Base-by-base conservation (phyloP, 176 grass and related monocot genomes). In the Dactylis glomerata region DNA sequence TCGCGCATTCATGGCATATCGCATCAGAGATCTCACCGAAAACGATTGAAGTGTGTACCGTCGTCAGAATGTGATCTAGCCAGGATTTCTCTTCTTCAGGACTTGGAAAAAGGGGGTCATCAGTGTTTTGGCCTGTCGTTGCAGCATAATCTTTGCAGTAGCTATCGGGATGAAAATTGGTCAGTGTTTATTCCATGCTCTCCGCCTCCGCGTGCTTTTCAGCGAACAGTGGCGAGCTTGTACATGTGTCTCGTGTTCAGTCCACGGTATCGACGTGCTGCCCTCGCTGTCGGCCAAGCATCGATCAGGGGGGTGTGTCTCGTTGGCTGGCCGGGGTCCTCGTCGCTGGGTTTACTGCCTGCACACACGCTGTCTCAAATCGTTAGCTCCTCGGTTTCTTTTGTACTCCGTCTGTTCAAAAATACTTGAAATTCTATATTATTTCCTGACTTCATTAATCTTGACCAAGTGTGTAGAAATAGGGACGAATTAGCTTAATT, bases 1-100 rank as follows among this genome's bases (percentile, higher is more conserved):
- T 69, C 69, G 12, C 49, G 50, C 68, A 10, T 75, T 58, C 77
- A 67, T 85, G 82, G 70, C 69, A 30, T 17, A 81, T 85, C 82
- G 50, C 31, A 5, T 50, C 23, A 19, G 12, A 76, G 30, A 89
- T 89, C 82, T 47, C 38, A 1, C 17, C 6, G 70, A 81, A 69
- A 81, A 76, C 67, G 87, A 89, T 51, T n/a, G 14, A 14, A 84
- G 20, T 77, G 20, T 72, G n/a, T n/a, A n/a, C n/a, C 8, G 26
- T 0, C 34, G 71, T 15, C 62, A 40, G 1, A 40, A 77, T 37
- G 24, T 59, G 73, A 13, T 11, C 46, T 16, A 31, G 37, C 37
- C 37, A 38, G 37, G 59, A 31, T 63, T 63, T 27, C 28, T 26
- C 30, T 49, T 6, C 5, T n/a, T 49, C 11, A 61, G 24, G 30